Evolutionary conservation across 2,329 filamentous ascomycete genomes (phyloP).

Genomic region (Claviceps digitariae): DNA sequence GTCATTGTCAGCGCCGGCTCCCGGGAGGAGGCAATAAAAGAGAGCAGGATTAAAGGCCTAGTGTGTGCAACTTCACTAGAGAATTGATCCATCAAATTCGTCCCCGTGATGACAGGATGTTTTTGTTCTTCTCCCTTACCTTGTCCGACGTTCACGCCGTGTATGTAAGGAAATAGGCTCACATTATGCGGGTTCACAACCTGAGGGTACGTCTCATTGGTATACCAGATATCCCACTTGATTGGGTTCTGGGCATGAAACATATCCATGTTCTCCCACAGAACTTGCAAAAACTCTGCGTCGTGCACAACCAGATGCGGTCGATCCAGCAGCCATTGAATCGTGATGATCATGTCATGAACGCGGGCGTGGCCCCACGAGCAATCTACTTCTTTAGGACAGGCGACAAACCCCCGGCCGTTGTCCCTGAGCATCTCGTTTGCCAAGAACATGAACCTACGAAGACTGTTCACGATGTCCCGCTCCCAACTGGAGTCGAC

Average conservation of each 20-base stretch:
- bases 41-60: background rate
- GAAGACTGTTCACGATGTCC: conserved; percentile 9
- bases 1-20: background rate
- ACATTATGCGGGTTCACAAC: conserved; percentile 9
- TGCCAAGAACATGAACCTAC: conserved; percentile 25
- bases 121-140: conserved; percentile 13
- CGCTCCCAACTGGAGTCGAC: conserved; percentile 14
- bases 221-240: conserved; percentile 18
- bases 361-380: conserved; percentile 21
- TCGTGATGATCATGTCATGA: conserved; percentile 25
- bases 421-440: conserved; percentile 41
- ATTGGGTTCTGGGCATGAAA: conserved; percentile 18
- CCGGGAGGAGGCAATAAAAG: background rate
- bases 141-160: conserved; percentile 31
- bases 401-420: conserved; percentile 34
- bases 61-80: too few species aligned
- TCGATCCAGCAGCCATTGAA: conserved; percentile 26
- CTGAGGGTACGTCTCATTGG: conserved; percentile 10
- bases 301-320: background rate
- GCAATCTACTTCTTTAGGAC: conserved; percentile 24
- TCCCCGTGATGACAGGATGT: background rate
- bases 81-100: background rate
- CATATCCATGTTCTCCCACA: conserved; percentile 28
- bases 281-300: conserved; percentile 9
- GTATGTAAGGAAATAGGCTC: conserved; percentile 19